Evolutionary conservation across 495 filamentous ascomycete genomes (phyloP).

Genomic region (Rostrohypoxylon terebratum): DNA sequence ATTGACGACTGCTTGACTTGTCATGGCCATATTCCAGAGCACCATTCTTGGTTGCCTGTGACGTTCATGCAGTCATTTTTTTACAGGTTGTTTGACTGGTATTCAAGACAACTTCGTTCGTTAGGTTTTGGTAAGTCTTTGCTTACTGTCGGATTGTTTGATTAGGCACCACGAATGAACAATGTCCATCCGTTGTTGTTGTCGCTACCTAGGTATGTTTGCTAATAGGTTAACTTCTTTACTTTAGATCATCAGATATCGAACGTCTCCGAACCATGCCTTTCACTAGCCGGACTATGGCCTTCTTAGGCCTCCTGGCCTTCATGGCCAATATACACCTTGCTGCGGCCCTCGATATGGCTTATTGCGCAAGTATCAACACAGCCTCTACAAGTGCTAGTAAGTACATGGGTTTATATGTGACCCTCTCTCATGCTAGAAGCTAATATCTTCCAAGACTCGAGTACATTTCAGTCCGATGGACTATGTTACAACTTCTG

Average conservation of each 20-base stretch:
- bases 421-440: not conserved
- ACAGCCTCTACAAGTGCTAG: constrained; percentile 52
- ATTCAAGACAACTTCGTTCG: constrained; percentile 31
- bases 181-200: not conserved
- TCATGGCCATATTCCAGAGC: constrained; percentile 43
- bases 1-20: constrained; percentile 37
- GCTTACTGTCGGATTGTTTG: not conserved
- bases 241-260: constrained; percentile 16
- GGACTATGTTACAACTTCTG: constrained; percentile 59
- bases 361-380: constrained; percentile 58
- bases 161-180: constrained; percentile 15
- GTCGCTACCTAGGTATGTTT: not conserved
- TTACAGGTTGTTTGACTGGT: constrained; percentile 29
- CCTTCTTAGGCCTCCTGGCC: constrained; percentile 26
- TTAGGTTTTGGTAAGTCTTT: constrained; percentile 26
- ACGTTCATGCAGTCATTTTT: constrained; percentile 33
- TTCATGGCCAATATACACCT: constrained; percentile 36
- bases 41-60: constrained; percentile 35
- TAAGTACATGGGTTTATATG: constrained; percentile 35
- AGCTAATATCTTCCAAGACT: constrained; percentile 45
- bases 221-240: constrained; percentile 18
- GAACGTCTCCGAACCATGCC: constrained; percentile 34
- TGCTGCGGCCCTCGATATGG: constrained; percentile 47
- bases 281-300: constrained; percentile 30
- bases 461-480: constrained; percentile 59